These are phyloP conservation scores for Abrus precatorius DNA, from an alignment of 306 rosid species.

Conservation along the genomic window DNA sequence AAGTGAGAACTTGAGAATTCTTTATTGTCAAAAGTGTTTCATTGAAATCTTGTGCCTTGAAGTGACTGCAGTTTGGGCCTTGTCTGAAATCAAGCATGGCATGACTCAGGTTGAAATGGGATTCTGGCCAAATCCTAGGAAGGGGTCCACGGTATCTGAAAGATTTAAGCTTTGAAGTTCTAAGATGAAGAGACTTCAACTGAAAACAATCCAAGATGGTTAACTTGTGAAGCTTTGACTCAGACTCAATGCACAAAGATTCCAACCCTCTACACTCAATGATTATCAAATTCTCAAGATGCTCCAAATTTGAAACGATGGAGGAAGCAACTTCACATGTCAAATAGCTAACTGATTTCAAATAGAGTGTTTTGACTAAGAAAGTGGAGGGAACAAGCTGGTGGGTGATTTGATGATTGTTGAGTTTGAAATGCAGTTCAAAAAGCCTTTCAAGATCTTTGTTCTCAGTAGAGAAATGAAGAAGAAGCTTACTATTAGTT, in stretches of 20 bases:
- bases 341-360: constrained; percentile 64
- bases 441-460: constrained; percentile 46
- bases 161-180: constrained; percentile 62
- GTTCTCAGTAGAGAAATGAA: constrained; percentile 59
- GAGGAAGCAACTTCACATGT: constrained; percentile 60
- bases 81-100: constrained; percentile 78
- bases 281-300: constrained; percentile 69
- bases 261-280: constrained; percentile 69
- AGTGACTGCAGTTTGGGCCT: constrained; percentile 53
- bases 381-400: constrained; percentile 50
- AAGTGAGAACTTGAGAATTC: constrained; percentile 68
- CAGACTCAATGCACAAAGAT: constrained; percentile 60
- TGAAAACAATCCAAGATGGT: constrained; percentile 68
- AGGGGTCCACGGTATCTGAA: constrained; percentile 66
- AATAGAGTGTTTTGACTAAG: constrained; percentile 66
- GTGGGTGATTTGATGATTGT: constrained; percentile 39
- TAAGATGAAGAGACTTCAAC: constrained; percentile 65
- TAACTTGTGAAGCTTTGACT: constrained; percentile 63
- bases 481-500: constrained; percentile 64
- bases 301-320: constrained; percentile 60
- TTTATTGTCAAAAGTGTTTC: constrained; percentile 72
- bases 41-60: constrained; percentile 65
- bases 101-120: constrained; percentile 74
- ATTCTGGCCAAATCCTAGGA: constrained; percentile 64
- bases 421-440: constrained; percentile 53